phyloP scores from a whole-genome alignment of 208 protist genomes.

The Crithidia sp. region DNA sequence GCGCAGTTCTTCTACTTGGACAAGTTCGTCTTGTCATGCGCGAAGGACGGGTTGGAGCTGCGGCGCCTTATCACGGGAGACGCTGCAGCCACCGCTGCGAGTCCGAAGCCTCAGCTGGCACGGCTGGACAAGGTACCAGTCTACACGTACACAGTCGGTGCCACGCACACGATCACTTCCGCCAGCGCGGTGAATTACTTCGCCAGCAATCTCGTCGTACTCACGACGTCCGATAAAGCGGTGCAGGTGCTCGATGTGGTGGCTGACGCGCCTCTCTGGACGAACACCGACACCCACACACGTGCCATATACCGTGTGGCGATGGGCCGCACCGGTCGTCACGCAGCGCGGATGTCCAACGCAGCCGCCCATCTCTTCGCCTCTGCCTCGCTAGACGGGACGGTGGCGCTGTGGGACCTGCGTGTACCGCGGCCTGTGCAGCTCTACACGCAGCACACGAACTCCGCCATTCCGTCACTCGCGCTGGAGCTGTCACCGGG shows the following conservation, averaged over 20 bases:
- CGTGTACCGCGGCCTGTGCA: slow-evolving; percentile 48
- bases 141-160: slow-evolving; percentile 30
- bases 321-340: slow-evolving; percentile 58
- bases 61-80: slow-evolving; percentile 12
- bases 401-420: slow-evolving; percentile 80
- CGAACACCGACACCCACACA: slow-evolving; percentile 55
- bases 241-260: slow-evolving; percentile 71
- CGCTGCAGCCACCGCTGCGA: background rate
- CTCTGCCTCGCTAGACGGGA: slow-evolving; percentile 72
- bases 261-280: slow-evolving; percentile 41
- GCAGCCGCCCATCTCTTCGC: slow-evolving; percentile 59
- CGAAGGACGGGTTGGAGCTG: slow-evolving; percentile 47
- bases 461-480: slow-evolving; percentile 56
- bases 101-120: background rate
- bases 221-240: slow-evolving; percentile 73
- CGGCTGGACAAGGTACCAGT: slow-evolving; percentile 39
- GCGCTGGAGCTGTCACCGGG: slow-evolving; percentile 67
- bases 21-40: slow-evolving; percentile 66
- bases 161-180: slow-evolving; percentile 55
- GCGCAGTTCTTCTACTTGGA: slow-evolving; percentile 86
- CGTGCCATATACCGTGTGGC: slow-evolving; percentile 70
- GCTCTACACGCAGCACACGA: slow-evolving; percentile 78
- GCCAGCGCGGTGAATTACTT: slow-evolving; percentile 83
- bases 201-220: slow-evolving; percentile 65
- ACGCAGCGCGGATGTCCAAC: slow-evolving; percentile 24